Percentiles rank a stretch among this genome's conserved stretches.
phyloP scores from a whole-genome alignment of 1,284 basidiomycete genomes.

The Ustilago lituana region DNA sequence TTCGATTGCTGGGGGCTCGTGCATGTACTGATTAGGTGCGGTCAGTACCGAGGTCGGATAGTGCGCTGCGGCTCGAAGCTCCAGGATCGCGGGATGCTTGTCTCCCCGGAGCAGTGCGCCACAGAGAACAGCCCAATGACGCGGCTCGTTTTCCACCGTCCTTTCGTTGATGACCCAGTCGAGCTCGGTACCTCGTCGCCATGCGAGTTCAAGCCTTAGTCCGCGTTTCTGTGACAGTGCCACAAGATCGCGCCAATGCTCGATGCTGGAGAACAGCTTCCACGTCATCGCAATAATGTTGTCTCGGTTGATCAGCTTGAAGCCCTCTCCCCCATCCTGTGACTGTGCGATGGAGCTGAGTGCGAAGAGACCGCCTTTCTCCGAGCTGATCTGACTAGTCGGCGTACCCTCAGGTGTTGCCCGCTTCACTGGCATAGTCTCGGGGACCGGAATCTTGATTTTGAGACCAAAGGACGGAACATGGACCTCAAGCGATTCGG shows the following conservation, averaged over 20 bases:
- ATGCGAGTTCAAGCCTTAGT: slow-evolving; percentile 77
- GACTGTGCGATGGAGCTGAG: slow-evolving; percentile 32
- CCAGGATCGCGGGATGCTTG: slow-evolving; percentile 72
- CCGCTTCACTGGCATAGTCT: slow-evolving; percentile 66
- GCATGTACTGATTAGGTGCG: slow-evolving; percentile 72
- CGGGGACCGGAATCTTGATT: slow-evolving; percentile 76
- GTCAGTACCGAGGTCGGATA: slow-evolving; percentile 72
- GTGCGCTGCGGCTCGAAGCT: slow-evolving; percentile 78
- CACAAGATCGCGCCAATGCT: slow-evolving; percentile 75
- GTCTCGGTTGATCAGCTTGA: slow-evolving; percentile 72
- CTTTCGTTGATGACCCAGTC: slow-evolving; percentile 82
- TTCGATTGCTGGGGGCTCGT: slow-evolving; percentile 80
- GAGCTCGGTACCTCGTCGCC: slow-evolving; percentile 76
- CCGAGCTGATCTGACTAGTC: slow-evolving; percentile 15
- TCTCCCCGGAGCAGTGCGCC: slow-evolving; percentile 76
- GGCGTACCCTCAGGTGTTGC: slow-evolving; percentile 10
- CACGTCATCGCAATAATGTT: slow-evolving; percentile 72
- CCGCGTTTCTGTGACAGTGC: slow-evolving; percentile 73
- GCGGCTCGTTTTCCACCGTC: slow-evolving; percentile 74
- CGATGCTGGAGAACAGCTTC: slow-evolving; percentile 71
- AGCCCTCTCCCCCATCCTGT: slow-evolving; percentile 65
- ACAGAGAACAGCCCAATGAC: slow-evolving; percentile 78
- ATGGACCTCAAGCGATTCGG: slow-evolving; percentile 70
- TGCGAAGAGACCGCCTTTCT: slow-evolving; percentile 19
- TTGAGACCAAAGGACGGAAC: slow-evolving; percentile 72